phyloP scores from a whole-genome alignment of 78 protist species.

The Dictyostelium purpureum region DNA sequence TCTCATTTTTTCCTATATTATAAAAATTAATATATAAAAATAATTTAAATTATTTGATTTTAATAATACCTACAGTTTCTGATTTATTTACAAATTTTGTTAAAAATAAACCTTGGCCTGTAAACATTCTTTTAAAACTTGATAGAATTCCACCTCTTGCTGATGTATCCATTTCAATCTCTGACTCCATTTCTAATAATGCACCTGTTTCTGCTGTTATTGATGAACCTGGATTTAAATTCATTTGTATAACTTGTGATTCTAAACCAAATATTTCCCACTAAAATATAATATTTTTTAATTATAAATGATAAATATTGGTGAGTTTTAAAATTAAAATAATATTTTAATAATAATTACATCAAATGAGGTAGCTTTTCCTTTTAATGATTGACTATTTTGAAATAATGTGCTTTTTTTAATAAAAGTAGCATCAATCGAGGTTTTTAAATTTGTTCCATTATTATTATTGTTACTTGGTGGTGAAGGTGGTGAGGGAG shows the following conservation, averaged over 20 bases:
- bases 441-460: background rate
- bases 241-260: slow-evolving; percentile 67
- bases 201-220: slow-evolving; percentile 74
- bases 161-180: slow-evolving; percentile 58
- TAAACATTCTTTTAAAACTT: slow-evolving; percentile 70
- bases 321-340: too few species aligned
- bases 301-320: background rate
- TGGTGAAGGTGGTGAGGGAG: background rate
- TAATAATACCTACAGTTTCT: slow-evolving; percentile 14
- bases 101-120: slow-evolving; percentile 78
- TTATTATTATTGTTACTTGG: background rate
- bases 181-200: slow-evolving; percentile 48
- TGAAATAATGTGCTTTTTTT: background rate
- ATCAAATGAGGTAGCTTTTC: slow-evolving; percentile 21
- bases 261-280: slow-evolving; percentile 66
- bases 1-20: slow-evolving; percentile 41
- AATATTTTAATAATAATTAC: background rate
- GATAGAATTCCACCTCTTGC: slow-evolving; percentile 74
- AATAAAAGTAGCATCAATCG: background rate
- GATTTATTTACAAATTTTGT: slow-evolving; percentile 53
- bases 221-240: slow-evolving; percentile 57
- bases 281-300: background rate
- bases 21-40: background rate
- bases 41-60: background rate
- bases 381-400: slow-evolving; percentile 38